phyloP scores from a whole-genome alignment of 805 yeast genomes.

The Priceomyces fermenticarens region DNA sequence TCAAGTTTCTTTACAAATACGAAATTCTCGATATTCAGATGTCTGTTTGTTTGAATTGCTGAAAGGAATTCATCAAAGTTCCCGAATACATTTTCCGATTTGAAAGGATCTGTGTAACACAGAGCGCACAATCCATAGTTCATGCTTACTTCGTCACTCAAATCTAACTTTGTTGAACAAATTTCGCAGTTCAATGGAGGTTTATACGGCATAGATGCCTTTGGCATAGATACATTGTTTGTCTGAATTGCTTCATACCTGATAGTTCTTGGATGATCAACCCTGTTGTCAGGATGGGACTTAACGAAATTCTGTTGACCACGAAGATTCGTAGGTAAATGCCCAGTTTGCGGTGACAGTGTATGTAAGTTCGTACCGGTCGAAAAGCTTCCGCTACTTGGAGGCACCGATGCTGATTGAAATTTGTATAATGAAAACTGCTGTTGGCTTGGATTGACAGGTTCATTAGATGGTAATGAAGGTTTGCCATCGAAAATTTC shows the following conservation, averaged over 20 bases:
- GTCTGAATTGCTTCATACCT: slow-evolving; percentile 13
- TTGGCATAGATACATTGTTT: slow-evolving; percentile 14
- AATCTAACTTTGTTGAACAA: slow-evolving; percentile 21
- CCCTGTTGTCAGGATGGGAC: too few species aligned
- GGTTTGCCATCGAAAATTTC: slow-evolving; percentile 11
- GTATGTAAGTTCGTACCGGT: too few species aligned
- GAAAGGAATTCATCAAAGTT: slow-evolving; percentile 27
- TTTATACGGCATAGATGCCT: slow-evolving; percentile 3
- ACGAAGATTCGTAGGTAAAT: too few species aligned
- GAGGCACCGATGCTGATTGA: slow-evolving; percentile 5
- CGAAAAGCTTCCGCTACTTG: too few species aligned
- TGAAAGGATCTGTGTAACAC: slow-evolving; percentile 30
- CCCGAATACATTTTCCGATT: slow-evolving; percentile 20
- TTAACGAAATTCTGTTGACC: too few species aligned
- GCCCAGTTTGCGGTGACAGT: too few species aligned
- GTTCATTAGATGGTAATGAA: not conserved
- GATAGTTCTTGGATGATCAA: too few species aligned
- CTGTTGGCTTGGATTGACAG: slow-evolving; percentile 7
- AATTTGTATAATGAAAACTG: slow-evolving; percentile 10
- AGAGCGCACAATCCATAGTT: slow-evolving; percentile 25
- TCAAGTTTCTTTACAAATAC: slow-evolving; percentile 21
- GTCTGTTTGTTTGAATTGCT: slow-evolving; percentile 13
- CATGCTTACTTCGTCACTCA: slow-evolving; percentile 20
- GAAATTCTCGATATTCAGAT: slow-evolving; percentile 12
- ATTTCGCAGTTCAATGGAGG: slow-evolving; percentile 22